These are phyloP conservation scores for Streptanthus diversifolius DNA, from an alignment of 345 rosid genomes.

Conservation along the genomic window DNA sequence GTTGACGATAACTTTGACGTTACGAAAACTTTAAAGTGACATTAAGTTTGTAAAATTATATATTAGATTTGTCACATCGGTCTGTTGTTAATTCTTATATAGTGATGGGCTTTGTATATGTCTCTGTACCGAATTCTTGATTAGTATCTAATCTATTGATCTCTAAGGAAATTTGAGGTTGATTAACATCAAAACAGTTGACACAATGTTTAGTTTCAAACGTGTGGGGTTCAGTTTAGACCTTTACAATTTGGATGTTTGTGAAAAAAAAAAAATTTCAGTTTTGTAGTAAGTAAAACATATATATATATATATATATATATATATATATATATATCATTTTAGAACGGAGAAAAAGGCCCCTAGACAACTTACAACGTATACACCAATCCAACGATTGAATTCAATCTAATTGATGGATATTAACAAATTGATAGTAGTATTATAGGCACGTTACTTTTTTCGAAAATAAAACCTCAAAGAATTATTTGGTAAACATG, in stretches of 20 bases:
- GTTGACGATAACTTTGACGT: not conserved
- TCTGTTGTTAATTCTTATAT: not conserved
- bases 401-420: not conserved
- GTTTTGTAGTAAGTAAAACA: too few relatives aligned
- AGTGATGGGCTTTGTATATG: not conserved
- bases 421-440: not conserved
- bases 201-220: constrained; percentile 4
- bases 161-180: not conserved
- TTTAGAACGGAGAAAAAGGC: not conserved
- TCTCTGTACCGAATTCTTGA: not conserved
- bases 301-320: too few relatives aligned
- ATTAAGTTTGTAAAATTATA: not conserved
- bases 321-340: not conserved
- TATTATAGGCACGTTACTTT: not conserved
- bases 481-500: not conserved
- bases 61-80: not conserved
- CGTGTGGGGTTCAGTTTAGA: constrained; percentile 22
- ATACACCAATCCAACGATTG: constrained; percentile 8
- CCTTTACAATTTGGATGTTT: constrained; percentile 23
- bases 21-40: not conserved
- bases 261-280: not conserved
- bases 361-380: constrained; percentile 1
- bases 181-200: not conserved
- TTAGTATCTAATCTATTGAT: not conserved
- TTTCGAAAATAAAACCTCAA: not conserved